Conservation (phyloP, 495 filamentous ascomycete species). For the Aspergillus conjunctus region DNA sequence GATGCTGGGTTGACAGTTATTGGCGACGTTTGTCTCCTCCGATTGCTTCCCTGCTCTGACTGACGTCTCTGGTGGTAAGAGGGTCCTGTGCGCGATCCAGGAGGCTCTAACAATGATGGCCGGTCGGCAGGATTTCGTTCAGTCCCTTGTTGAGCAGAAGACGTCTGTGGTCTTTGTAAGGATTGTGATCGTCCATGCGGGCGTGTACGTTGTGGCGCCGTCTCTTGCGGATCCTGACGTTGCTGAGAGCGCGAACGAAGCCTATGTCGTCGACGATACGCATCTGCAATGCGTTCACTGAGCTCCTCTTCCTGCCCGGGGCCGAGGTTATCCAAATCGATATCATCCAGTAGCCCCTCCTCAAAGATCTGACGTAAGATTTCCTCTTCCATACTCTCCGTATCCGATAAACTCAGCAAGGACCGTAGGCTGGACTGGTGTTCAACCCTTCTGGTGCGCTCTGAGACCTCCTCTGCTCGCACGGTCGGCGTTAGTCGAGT, state of each 20-base stretch:
- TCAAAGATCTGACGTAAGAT: slow-evolving; percentile 87
- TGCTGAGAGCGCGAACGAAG: slow-evolving; percentile 38
- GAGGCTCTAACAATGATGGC: slow-evolving; percentile 56
- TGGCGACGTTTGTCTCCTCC: slow-evolving; percentile 43
- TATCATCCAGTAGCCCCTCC: slow-evolving; percentile 81
- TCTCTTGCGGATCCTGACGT: slow-evolving; percentile 30
- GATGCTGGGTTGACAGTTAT: slow-evolving; percentile 37
- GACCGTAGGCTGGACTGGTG: slow-evolving; percentile 85
- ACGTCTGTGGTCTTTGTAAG: slow-evolving; percentile 28
- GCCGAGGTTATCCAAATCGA: slow-evolving; percentile 81
- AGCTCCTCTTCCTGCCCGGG: slow-evolving; percentile 79
- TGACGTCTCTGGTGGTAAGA: slow-evolving; percentile 49
- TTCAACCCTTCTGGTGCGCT: slow-evolving; percentile 60
- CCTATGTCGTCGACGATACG: slow-evolving; percentile 71
- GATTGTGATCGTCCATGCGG: slow-evolving; percentile 40
- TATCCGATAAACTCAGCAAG: slow-evolving; percentile 73
- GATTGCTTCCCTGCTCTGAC: slow-evolving; percentile 49
- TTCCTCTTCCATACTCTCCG: slow-evolving; percentile 85
- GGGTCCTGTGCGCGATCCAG: slow-evolving; percentile 33
- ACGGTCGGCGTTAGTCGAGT: slow-evolving; percentile 3
- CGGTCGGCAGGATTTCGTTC: slow-evolving; percentile 54
- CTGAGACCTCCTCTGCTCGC: slow-evolving; percentile 22
- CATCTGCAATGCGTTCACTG: slow-evolving; percentile 84
- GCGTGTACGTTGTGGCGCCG: slow-evolving; percentile 28
- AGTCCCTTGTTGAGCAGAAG: slow-evolving; percentile 20